Evolutionary conservation across 225 moss, liverwort and hornwort species (phyloP), one percentile per base, ranked within the genome.

Genomic region (Rhytidiadelphus loreus): DNA sequence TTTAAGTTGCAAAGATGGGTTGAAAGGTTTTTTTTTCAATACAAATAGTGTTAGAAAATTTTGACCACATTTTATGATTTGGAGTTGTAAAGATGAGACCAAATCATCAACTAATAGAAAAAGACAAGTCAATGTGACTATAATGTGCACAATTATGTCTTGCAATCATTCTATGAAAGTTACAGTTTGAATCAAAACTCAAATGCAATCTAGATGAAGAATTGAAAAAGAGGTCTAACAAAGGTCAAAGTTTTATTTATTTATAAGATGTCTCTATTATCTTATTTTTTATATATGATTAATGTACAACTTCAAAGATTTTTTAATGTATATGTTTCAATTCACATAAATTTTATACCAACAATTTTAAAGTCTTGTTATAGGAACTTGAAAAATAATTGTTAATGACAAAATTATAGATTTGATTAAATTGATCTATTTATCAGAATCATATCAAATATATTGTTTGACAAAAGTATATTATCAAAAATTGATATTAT

Each of bases 171-270:
- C 29, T 0, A 58, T 18, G 0, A 41, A 19, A n/a, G 16, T 39
- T 16, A 11, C 0, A 41, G 0, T 28, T 26, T 41, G 19, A 58
- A 39, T 41, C 5, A 41, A 28, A 58, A 29, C 1, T 58, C 58
- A 80, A 79, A 28, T 39, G 58, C 26, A 39, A 58, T 57, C 3
- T 25, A 58, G 12, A 79, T 58, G 18, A 58, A 58, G 39, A 58
- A 81, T 61, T 61, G 22, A 11, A 61, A 41, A 12, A 26, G 0
- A 6, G 8, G 11, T 16, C 16, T 23, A 3, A 15, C 44, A 6
- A 43, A 41, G 13, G 43, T 59, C 6, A 43, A 59, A 0, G 0
- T 59, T 59, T 59, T n/a, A 0, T 0, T 41, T 2, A 19, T 43
- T 30, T 21, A 32, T 32, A 44, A 13, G 2, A 33, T 61, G 3